Evolutionary conservation across 306 rosid species (phyloP), one percentile per base, ranked within the genome.

Genomic region (Prunus padus): DNA sequence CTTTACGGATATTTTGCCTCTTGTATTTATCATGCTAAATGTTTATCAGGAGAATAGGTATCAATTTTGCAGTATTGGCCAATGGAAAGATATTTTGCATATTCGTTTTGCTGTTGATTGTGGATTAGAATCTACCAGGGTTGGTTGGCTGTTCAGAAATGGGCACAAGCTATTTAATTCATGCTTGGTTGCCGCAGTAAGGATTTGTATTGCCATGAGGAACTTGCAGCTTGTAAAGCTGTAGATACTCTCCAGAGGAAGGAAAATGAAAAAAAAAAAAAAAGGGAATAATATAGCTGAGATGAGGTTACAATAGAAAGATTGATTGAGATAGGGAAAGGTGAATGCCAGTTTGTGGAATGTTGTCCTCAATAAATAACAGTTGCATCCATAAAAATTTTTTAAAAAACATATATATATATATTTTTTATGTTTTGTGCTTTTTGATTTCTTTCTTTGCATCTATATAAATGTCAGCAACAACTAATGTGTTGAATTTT

Each of bases 21-120:
- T 40, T 74, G 18, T 26, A 22, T 76, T 59, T n/a, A 28, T 74
- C 55, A 8, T 64, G 76, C 54, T 59, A 64, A 45, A 18, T 25
- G 19, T 25, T 74, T 52, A 79, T 63, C 84, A 44, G 65, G 68
- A 74, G 55, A 84, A 75, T 75, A 72, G 68, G 69, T 80, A 76
- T 73, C 61, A 66, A 61, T 74, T 87, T 76, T 76, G 81, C 81
- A 78, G 86, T 64, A 69, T 74, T 79, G 81, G 86, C 86, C 83
- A 72, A 80, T 76, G 69, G 71, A 71, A 57, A 28, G 49, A 65
- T 30, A 54, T 73, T 59, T 73, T 59, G 64, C 25, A 3, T 61
- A 20, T 5, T 65, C 22, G 25, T 31, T 50, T 54, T 74, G 19
- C 57, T 69, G 76, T 64, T 50, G 69, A 45, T 47, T 56, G 33